Conservation (phyloP, 805 yeast genomes). For the Wickerhamiella occidentalis region DNA sequence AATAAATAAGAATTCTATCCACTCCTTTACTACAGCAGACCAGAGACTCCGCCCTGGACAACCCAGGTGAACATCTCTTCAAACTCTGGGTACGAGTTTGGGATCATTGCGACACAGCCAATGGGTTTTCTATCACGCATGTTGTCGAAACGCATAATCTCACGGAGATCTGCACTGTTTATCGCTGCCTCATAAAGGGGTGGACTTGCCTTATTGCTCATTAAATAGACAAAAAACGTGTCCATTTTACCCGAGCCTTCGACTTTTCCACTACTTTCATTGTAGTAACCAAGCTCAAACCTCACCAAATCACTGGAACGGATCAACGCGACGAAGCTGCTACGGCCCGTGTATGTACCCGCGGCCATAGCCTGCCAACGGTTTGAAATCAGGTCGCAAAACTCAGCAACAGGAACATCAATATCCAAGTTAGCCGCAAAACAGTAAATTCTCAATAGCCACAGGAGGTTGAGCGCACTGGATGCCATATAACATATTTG, state of each 20-base stretch:
- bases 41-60: background rate
- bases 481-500: constrained; percentile 14
- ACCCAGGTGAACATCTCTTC: background rate
- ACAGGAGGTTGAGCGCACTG: constrained; percentile 15
- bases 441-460: constrained; percentile 17
- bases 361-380: constrained; percentile 24
- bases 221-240: constrained; percentile 13
- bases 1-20: no score
- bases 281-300: constrained; percentile 16
- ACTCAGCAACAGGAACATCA: constrained; percentile 23
- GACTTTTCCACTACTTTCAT: constrained; percentile 12
- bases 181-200: background rate
- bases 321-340: constrained; percentile 34
- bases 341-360: constrained; percentile 33
- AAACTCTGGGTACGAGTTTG: background rate
- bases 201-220: background rate
- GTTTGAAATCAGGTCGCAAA: constrained; percentile 17
- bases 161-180: background rate
- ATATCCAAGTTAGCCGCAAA: constrained; percentile 20
- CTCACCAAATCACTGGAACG: constrained; percentile 29
- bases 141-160: background rate
- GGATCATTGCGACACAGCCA: background rate
- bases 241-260: constrained; percentile 18
- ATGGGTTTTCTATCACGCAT: background rate
- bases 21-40: background rate